These are phyloP conservation scores for Coprinellus micaceus DNA, from an alignment of 768 basidiomycete genomes.

Conservation along the genomic window DNA sequence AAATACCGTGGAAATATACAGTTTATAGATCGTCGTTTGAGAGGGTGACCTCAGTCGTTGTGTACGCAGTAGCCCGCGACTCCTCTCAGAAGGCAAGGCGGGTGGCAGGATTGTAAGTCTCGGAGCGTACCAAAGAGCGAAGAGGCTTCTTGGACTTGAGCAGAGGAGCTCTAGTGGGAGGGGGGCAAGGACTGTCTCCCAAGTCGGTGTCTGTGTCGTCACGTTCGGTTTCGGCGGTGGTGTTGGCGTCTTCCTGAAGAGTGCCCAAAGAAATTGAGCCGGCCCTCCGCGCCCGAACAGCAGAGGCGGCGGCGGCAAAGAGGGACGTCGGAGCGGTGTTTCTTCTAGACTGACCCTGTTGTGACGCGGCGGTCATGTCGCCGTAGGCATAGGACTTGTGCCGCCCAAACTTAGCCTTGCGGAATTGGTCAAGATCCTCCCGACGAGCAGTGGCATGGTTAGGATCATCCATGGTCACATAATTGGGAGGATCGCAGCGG, in stretches of 20 bases:
- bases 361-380: constrained; percentile 43
- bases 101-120: constrained; percentile 59
- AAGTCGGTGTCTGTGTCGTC: constrained; percentile 70
- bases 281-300: constrained; percentile 60
- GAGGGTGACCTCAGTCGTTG: background rate
- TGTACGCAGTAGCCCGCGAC: background rate
- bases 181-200: constrained; percentile 87
- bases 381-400: constrained; percentile 92
- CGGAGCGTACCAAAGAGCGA: constrained; percentile 52
- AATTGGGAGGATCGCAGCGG: constrained; percentile 78
- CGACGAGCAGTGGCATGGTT: constrained; percentile 73
- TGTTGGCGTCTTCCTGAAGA: constrained; percentile 64
- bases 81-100: constrained; percentile 38
- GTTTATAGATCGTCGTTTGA: background rate
- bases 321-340: constrained; percentile 58
- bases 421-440: constrained; percentile 89
- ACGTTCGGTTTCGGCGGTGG: constrained; percentile 52
- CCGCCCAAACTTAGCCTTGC: constrained; percentile 81
- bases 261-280: constrained; percentile 49
- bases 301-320: constrained; percentile 62
- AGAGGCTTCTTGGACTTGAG: constrained; percentile 58
- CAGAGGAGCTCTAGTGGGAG: constrained; percentile 55
- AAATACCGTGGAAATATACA: background rate
- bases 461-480: constrained; percentile 95
- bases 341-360: constrained; percentile 52